phyloP scores from a whole-genome alignment of 208 protist genomes.

The Leishmania martiniquensis region DNA sequence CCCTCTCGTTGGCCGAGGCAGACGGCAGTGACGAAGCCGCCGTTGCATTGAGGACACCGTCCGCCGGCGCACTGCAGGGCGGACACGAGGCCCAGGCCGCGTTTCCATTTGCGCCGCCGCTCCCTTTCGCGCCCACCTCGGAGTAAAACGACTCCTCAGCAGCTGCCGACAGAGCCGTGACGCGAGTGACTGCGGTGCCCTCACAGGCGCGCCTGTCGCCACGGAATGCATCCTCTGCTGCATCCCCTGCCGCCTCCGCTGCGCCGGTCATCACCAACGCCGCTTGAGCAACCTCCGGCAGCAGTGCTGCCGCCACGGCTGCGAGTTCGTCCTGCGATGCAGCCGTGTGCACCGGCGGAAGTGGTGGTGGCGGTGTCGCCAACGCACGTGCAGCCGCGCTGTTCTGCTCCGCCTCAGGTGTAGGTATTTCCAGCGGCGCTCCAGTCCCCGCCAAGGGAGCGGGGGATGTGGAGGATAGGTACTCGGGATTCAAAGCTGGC shows the following conservation, averaged over 20 bases:
- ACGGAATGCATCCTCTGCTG: not conserved
- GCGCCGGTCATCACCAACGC: not conserved
- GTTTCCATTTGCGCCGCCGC: not conserved
- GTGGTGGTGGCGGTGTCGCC: constrained; percentile 7
- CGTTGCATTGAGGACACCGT: not conserved
- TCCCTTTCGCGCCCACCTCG: too few relatives aligned
- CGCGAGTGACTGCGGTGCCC: not conserved
- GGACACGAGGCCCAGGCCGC: not conserved
- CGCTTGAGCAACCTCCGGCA: constrained; percentile 9
- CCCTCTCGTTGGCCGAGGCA: not conserved
- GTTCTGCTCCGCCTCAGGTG: not conserved
- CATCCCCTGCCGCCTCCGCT: not conserved
- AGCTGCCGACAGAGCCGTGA: not conserved
- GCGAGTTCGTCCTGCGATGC: constrained; percentile 11
- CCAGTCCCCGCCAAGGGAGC: not conserved
- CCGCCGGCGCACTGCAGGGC: not conserved
- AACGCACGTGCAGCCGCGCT: not conserved
- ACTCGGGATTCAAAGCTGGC: not conserved
- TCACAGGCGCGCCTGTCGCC: not conserved
- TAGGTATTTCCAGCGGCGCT: not conserved
- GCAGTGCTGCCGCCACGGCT: constrained; percentile 12
- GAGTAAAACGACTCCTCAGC: not conserved
- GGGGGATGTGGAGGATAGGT: not conserved
- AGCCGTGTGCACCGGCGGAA: constrained; percentile 11
- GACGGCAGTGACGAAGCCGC: not conserved